Conservation (phyloP, 2,329 filamentous ascomycete species). For the Ascochyta lentis region DNA sequence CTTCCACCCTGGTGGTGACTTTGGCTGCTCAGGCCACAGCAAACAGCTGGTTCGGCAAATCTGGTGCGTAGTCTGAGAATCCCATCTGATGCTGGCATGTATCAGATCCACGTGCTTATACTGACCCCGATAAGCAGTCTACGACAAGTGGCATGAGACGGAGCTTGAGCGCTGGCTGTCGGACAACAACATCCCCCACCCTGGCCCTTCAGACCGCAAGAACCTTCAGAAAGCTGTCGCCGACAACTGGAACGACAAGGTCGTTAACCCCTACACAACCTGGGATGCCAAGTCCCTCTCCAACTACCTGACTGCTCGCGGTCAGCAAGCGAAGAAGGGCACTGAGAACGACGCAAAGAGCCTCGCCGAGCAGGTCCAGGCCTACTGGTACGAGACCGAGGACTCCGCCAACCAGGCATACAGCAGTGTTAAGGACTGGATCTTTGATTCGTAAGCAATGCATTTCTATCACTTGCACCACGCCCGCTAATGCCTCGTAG, state of each 20-base stretch:
- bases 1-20: slow-evolving; percentile 72
- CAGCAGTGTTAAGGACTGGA: slow-evolving; percentile 81
- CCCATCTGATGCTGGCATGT: slow-evolving; percentile 11
- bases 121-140: slow-evolving; percentile 64
- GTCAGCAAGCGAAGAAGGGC: slow-evolving; percentile 70
- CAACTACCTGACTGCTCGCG: slow-evolving; percentile 73
- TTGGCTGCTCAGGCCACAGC: slow-evolving; percentile 75
- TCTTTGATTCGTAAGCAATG: slow-evolving; percentile 75
- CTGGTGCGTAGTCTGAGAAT: slow-evolving; percentile 66
- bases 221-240: slow-evolving; percentile 92
- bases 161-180: slow-evolving; percentile 97
- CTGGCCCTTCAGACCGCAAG: slow-evolving; percentile 88
- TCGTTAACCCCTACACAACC: slow-evolving; percentile 75
- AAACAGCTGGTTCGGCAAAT: slow-evolving; percentile 85
- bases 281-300: slow-evolving; percentile 76
- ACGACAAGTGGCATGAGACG: slow-evolving; percentile 99
- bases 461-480: background rate
- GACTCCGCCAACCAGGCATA: slow-evolving; percentile 78
- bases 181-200: slow-evolving; percentile 89
- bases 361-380: slow-evolving; percentile 73
- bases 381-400: slow-evolving; percentile 78
- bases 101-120: slow-evolving; percentile 6
- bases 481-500: slow-evolving; percentile 58
- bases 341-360: slow-evolving; percentile 73
- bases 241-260: slow-evolving; percentile 83